Conservation (phyloP, 2,329 filamentous ascomycete genomes). For the Trichoderma semiorbis region DNA sequence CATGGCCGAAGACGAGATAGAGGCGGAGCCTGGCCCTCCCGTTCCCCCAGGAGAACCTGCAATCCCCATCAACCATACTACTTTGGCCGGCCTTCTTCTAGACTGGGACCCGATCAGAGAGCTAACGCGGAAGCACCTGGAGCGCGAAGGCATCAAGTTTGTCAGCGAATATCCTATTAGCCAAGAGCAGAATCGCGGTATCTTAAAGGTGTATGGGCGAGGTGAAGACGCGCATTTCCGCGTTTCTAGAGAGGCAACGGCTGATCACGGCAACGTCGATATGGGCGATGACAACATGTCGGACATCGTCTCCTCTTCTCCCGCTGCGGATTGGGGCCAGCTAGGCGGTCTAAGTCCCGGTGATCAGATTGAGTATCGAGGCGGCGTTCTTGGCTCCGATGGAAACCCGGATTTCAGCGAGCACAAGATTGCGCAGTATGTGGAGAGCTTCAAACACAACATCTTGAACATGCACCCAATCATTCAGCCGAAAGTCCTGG, state of each 20-base stretch:
- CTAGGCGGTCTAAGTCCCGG: conserved; percentile 50
- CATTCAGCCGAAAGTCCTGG: conserved; percentile 51
- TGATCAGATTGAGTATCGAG: conserved; percentile 38
- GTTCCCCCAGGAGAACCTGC: conserved; percentile 60
- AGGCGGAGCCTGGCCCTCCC: conserved; percentile 49
- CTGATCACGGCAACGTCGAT: conserved; percentile 38
- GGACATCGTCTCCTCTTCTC: conserved; percentile 52
- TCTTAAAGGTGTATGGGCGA: conserved; percentile 71
- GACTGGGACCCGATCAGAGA: conserved; percentile 65
- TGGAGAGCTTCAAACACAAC: conserved; percentile 56
- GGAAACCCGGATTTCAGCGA: conserved; percentile 55
- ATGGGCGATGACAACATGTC: conserved; percentile 46
- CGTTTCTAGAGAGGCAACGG: conserved; percentile 35
- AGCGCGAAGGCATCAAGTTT: conserved; percentile 49
- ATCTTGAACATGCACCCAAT: conserved; percentile 66
- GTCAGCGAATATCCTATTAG: conserved; percentile 72
- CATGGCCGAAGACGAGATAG: conserved; percentile 46
- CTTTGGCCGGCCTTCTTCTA: conserved; percentile 79
- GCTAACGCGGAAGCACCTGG: conserved; percentile 54
- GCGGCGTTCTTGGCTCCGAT: conserved; percentile 38
- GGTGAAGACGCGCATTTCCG: conserved; percentile 61
- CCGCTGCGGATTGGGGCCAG: conserved; percentile 57
- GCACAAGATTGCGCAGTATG: conserved; percentile 49
- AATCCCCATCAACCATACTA: conserved; percentile 83
- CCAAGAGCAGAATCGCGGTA: conserved; percentile 68